Conservation (phyloP, 345 rosid species). For the Microthlaspi erraticum region DNA sequence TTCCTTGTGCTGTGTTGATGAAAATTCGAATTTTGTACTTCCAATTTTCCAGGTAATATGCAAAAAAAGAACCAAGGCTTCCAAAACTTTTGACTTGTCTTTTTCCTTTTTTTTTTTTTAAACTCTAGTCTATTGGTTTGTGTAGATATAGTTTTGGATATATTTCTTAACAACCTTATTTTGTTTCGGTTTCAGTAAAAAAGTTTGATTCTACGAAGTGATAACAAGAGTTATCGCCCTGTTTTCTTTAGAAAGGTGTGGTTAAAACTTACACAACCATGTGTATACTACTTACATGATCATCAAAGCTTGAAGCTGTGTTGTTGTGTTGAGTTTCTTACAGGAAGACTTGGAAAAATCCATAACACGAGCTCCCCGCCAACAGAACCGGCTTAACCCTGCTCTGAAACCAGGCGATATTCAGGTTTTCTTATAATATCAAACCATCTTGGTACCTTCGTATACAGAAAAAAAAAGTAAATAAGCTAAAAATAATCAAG, state of each 20-base stretch:
- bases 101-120: no score
- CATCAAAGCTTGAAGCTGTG: slow-evolving; percentile 2
- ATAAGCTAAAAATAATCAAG: background rate
- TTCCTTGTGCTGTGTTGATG: no score
- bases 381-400: slow-evolving; percentile 80
- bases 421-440: slow-evolving; percentile 79
- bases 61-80: background rate
- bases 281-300: slow-evolving; percentile 14
- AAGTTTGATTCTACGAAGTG: slow-evolving; percentile 83
- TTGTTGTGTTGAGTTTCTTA: slow-evolving; percentile 14
- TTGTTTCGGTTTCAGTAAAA: slow-evolving; percentile 59
- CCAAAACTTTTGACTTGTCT: no score
- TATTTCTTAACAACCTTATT: background rate
- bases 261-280: slow-evolving; percentile 14
- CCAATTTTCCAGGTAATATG: slow-evolving; percentile 89
- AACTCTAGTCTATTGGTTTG: background rate
- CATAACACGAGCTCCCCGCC: slow-evolving; percentile 64
- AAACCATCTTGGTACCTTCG: no score
- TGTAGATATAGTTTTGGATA: background rate
- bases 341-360: slow-evolving; percentile 91
- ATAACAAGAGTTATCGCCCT: slow-evolving; percentile 81
- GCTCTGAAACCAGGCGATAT: slow-evolving; percentile 70
- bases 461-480: no score
- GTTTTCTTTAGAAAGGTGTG: slow-evolving; percentile 91
- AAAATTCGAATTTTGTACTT: no score